Evolutionary conservation across 257 asterid genomes (phyloP).

Genomic region (Solanum gracilifrons): DNA sequence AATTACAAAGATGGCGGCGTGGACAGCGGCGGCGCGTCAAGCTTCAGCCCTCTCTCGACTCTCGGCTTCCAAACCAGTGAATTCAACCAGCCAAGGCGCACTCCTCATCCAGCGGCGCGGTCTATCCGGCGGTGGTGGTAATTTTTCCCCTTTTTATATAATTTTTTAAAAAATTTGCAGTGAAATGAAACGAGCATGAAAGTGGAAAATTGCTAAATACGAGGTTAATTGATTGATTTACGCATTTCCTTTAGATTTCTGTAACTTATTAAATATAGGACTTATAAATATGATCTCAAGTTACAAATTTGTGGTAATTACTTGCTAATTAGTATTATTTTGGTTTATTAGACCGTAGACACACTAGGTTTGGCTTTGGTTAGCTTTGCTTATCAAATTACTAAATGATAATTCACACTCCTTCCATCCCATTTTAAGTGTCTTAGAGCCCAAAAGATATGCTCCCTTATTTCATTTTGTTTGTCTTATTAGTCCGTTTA

Average conservation of each 20-base stretch:
- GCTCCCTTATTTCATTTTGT: neutral
- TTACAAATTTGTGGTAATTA: neutral
- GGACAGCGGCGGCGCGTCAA: constrained; percentile 44
- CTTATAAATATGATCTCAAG: neutral
- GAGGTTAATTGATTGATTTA: neutral
- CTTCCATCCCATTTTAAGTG: neutral
- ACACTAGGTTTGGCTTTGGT: neutral
- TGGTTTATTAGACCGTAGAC: neutral
- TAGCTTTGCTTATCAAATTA: neutral
- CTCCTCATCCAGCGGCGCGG: constrained; percentile 45
- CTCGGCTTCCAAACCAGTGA: constrained; percentile 23
- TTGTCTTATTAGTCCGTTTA: neutral
- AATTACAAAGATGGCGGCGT: constrained; percentile 18
- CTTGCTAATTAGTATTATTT: neutral
- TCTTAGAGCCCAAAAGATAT: neutral
- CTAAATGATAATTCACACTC: neutral
- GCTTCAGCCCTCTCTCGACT: constrained; percentile 24
- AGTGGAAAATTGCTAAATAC: neutral
- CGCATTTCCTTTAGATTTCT: neutral
- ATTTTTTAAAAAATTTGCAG: rapidly evolving
- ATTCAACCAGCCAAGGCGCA: constrained; percentile 18
- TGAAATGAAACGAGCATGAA: neutral
- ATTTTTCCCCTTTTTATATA: neutral
- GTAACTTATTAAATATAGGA: neutral
- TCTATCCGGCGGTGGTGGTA: constrained; percentile 51